phyloP scores from a whole-genome alignment of 257 asterid genomes.

The Lycium ferocissimum region DNA sequence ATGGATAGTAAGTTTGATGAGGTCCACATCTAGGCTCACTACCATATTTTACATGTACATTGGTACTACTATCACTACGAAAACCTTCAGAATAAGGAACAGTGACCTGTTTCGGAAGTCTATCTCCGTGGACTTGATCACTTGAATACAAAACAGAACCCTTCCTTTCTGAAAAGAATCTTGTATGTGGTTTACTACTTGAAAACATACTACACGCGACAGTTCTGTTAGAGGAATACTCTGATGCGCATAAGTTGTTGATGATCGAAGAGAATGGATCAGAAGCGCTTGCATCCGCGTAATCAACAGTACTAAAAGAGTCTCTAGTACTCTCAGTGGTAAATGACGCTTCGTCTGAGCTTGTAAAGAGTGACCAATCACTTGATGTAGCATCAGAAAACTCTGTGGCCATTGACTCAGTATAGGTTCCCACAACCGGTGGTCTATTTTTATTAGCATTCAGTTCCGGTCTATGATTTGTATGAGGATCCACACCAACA shows the following conservation, averaged over 20 bases:
- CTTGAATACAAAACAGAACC: constrained; percentile 46
- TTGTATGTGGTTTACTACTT: constrained; percentile 49
- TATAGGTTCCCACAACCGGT: constrained; percentile 37
- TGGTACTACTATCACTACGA: constrained; percentile 28
- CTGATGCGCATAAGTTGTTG: constrained; percentile 50
- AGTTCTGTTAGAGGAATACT: constrained; percentile 47
- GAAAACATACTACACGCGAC: constrained; percentile 58
- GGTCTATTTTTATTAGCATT: constrained; percentile 46
- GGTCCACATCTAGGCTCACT: constrained; percentile 36
- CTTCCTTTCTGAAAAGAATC: constrained; percentile 53
- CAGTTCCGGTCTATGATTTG: constrained; percentile 34
- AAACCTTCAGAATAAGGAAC: constrained; percentile 30
- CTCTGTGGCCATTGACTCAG: constrained; percentile 40
- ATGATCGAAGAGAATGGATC: constrained; percentile 63
- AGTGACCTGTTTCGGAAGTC: not conserved
- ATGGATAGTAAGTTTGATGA: constrained; percentile 40
- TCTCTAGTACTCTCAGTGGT: constrained; percentile 88
- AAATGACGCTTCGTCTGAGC: constrained; percentile 87
- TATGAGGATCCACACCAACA: constrained; percentile 35
- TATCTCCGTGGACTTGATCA: not conserved
- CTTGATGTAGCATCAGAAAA: constrained; percentile 68
- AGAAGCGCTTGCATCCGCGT: constrained; percentile 43
- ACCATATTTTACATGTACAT: constrained; percentile 48
- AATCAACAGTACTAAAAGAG: constrained; percentile 75
- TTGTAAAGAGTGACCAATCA: constrained; percentile 72